A percentile compares a stretch with the other conserved stretches of the same genome.
Evolutionary conservation across 192 early-diverging fungal species (phyloP).

Genomic region (Coemansia sp.): DNA sequence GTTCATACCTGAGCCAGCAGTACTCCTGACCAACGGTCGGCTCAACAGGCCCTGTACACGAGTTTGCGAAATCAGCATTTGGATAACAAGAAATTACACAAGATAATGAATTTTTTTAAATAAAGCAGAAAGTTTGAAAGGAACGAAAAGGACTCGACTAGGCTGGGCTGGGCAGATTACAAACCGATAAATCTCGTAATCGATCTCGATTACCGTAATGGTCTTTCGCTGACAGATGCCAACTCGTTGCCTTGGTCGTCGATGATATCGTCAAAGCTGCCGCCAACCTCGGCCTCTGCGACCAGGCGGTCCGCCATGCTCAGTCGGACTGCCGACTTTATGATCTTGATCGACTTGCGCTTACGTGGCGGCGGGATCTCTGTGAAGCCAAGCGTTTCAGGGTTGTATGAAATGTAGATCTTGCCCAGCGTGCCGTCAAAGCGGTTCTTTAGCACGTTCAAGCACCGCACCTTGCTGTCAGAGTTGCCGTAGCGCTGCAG

Average conservation of each 20-base stretch:
- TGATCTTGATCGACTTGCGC: constrained; percentile 34
- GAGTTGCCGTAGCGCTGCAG: constrained; percentile 56
- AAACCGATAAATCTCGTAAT: background rate
- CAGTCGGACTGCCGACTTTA: constrained; percentile 22
- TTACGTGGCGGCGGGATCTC: constrained; percentile 45
- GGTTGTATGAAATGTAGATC: constrained; percentile 52
- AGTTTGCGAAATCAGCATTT: constrained; percentile 12
- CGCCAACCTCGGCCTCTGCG: constrained; percentile 19
- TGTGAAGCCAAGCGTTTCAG: constrained; percentile 30
- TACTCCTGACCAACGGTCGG: background rate
- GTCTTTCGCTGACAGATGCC: background rate
- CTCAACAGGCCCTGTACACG: constrained; percentile 1
- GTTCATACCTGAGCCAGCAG: background rate
- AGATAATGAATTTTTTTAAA: background rate
- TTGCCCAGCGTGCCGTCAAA: constrained; percentile 69
- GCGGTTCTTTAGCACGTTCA: constrained; percentile 70
- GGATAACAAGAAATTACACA: background rate
- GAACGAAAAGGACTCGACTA: background rate
- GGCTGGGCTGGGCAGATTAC: background rate
- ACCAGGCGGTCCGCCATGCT: constrained; percentile 36
- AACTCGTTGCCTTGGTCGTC: constrained; percentile 5
- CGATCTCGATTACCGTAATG: constrained; percentile 4
- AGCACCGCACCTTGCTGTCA: constrained; percentile 44
- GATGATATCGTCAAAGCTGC: constrained; percentile 5
- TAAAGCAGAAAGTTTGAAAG: no score